A percentile compares a stretch with the other conserved stretches of the same genome.
phyloP scores from a whole-genome alignment of 805 yeast species.

The Candida nemodendra region DNA sequence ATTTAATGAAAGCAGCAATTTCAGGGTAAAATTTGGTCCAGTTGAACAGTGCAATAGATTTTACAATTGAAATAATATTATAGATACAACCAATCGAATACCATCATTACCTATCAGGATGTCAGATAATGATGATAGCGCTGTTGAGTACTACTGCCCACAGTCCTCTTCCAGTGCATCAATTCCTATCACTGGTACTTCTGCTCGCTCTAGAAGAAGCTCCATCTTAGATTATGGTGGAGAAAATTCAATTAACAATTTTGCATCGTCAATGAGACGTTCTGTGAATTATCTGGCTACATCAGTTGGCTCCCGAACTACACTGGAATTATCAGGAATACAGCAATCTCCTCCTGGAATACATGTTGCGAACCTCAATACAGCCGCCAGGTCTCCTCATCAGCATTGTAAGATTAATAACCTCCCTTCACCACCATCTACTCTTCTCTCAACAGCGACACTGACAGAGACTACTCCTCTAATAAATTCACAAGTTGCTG shows the following conservation, averaged over 20 bases:
- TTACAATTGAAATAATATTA: too few relatives aligned
- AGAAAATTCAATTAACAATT: slow-evolving; percentile 35
- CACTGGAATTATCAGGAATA: neutral
- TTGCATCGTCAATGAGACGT: slow-evolving; percentile 34
- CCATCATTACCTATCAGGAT: neutral
- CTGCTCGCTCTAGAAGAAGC: slow-evolving; percentile 26
- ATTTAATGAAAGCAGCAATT: neutral
- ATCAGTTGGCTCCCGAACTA: slow-evolving; percentile 18
- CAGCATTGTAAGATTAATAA: neutral
- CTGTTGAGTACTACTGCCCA: slow-evolving; percentile 6
- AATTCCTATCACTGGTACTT: slow-evolving; percentile 1
- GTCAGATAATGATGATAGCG: slow-evolving; percentile 5
- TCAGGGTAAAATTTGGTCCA: too few relatives aligned
- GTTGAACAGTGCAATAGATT: too few relatives aligned
- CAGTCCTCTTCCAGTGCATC: neutral
- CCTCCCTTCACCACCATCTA: neutral
- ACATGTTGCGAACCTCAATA: neutral
- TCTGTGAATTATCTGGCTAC: slow-evolving; percentile 31
- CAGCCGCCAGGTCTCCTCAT: slow-evolving; percentile 1
- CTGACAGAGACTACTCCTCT: neutral
- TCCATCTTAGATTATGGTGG: slow-evolving; percentile 38
- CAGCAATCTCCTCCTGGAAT: neutral
- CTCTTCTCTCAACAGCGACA: neutral
- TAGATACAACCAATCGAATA: neutral
- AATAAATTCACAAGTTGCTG: neutral